Conservation (phyloP, 2,329 filamentous ascomycete species). For the Colletotrichum lindemuthianum region DNA sequence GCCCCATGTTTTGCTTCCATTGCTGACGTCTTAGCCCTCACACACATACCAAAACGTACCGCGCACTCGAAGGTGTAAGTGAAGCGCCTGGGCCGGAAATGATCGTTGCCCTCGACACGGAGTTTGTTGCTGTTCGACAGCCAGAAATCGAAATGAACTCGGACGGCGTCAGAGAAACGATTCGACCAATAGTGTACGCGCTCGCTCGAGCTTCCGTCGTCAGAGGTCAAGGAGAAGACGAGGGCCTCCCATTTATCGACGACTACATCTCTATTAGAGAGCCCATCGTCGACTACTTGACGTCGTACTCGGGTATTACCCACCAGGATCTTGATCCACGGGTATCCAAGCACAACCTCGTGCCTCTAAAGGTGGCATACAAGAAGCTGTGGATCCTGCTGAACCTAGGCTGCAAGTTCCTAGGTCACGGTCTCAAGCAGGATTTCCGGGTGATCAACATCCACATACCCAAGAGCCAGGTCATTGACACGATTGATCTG, state of each 20-base stretch:
- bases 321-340: conserved; percentile 84
- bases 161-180: conserved; percentile 90
- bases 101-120: conserved; percentile 91
- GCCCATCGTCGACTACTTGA: conserved; percentile 93
- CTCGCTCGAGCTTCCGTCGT: conserved; percentile 94
- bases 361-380: conserved; percentile 90
- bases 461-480: conserved; percentile 87
- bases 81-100: conserved; percentile 78
- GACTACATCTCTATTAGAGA: conserved; percentile 96
- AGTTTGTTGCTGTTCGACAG: conserved; percentile 92
- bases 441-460: conserved; percentile 99
- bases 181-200: conserved; percentile 88
- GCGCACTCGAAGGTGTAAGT: conserved; percentile 61
- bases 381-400: conserved; percentile 98
- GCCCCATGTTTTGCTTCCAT: background rate
- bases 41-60: conserved; percentile 65
- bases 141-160: conserved; percentile 97
- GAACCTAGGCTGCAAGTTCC: conserved; percentile 92
- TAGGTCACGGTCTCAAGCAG: conserved; percentile 92
- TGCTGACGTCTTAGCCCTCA: conserved; percentile 51
- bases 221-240: conserved; percentile 78
- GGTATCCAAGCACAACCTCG: conserved; percentile 82
- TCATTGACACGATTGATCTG: conserved; percentile 92
- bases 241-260: conserved; percentile 91
- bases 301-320: conserved; percentile 91